Evolutionary conservation across 495 filamentous ascomycete genomes (phyloP).

Genomic region (Aspergillus nanangensis): DNA sequence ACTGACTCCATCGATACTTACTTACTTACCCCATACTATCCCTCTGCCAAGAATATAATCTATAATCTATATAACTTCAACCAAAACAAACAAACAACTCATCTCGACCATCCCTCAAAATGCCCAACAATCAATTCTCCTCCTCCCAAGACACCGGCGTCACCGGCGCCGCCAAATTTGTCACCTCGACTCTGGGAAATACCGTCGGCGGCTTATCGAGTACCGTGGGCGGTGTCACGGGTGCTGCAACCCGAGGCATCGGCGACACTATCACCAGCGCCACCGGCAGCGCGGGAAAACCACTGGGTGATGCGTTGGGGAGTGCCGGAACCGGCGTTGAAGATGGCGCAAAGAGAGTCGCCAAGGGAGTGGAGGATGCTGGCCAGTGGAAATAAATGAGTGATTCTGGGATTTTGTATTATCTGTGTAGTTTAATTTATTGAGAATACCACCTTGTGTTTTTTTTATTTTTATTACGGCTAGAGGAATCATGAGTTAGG

Average conservation of each 20-base stretch:
- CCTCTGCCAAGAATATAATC: neutral
- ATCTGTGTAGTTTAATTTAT: too few relatives aligned
- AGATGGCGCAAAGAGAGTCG: slow-evolving; percentile 49
- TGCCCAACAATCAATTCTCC: slow-evolving; percentile 11
- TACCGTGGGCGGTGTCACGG: slow-evolving; percentile 65
- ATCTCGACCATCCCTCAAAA: too few relatives aligned
- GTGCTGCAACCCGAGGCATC: slow-evolving; percentile 59
- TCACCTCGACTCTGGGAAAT: slow-evolving; percentile 52
- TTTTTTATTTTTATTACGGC: neutral
- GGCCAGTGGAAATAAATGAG: slow-evolving; percentile 55
- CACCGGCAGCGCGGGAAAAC: slow-evolving; percentile 58
- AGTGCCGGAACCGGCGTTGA: slow-evolving; percentile 58
- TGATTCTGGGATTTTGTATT: too few relatives aligned
- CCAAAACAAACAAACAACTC: too few relatives aligned
- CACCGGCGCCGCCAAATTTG: slow-evolving; percentile 41
- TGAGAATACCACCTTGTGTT: too few relatives aligned
- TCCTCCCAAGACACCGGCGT: slow-evolving; percentile 29
- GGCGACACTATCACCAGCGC: slow-evolving; percentile 60
- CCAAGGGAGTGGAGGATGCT: slow-evolving; percentile 63
- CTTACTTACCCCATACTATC: too few relatives aligned
- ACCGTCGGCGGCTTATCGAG: slow-evolving; percentile 60
- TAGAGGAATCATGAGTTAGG: too few relatives aligned
- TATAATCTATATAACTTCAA: neutral
- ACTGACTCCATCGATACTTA: too few relatives aligned
- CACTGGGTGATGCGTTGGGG: slow-evolving; percentile 61